phyloP scores from a whole-genome alignment of 257 asterid species.

The Paraleonurus japonicus region DNA sequence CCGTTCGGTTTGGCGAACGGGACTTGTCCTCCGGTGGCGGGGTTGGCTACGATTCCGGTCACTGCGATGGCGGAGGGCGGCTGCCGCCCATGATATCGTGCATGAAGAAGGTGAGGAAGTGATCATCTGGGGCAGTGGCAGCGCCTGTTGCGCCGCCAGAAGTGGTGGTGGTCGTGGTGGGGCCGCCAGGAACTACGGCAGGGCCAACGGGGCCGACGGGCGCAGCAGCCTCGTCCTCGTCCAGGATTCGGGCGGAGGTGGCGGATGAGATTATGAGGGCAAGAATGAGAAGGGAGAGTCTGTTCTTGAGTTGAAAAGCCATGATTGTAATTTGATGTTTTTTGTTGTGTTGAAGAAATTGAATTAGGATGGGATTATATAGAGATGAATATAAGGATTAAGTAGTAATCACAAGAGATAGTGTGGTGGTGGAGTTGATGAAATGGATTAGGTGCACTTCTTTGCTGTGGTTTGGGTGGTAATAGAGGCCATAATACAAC shows the following conservation, averaged over 20 bases:
- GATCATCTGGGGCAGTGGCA: constrained; percentile 33
- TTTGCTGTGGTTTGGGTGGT: constrained; percentile 33
- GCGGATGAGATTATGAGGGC: constrained; percentile 27
- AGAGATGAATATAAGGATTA: constrained; percentile 14
- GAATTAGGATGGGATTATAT: constrained; percentile 19
- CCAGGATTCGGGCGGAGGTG: constrained; percentile 31
- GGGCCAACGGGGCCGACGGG: neutral
- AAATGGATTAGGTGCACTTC: constrained; percentile 57
- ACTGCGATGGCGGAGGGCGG: constrained; percentile 77
- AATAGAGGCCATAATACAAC: constrained; percentile 15
- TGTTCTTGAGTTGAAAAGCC: constrained; percentile 31
- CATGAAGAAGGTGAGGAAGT: constrained; percentile 72
- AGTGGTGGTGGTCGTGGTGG: constrained; percentile 3
- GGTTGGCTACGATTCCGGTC: constrained; percentile 77
- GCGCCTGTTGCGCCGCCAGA: neutral
- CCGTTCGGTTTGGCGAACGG: constrained; percentile 90
- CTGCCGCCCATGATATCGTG: constrained; percentile 88
- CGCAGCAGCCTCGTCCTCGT: constrained; percentile 19
- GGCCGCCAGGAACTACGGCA: constrained; percentile 13
- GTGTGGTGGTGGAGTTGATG: constrained; percentile 52
- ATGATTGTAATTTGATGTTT: constrained; percentile 12
- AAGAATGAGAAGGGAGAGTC: constrained; percentile 26
- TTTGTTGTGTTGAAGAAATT: neutral
- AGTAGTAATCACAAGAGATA: neutral
- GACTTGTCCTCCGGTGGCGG: constrained; percentile 73